phyloP scores from a whole-genome alignment of 2,329 filamentous ascomycete species.

The Rutstroemia sp. region DNA sequence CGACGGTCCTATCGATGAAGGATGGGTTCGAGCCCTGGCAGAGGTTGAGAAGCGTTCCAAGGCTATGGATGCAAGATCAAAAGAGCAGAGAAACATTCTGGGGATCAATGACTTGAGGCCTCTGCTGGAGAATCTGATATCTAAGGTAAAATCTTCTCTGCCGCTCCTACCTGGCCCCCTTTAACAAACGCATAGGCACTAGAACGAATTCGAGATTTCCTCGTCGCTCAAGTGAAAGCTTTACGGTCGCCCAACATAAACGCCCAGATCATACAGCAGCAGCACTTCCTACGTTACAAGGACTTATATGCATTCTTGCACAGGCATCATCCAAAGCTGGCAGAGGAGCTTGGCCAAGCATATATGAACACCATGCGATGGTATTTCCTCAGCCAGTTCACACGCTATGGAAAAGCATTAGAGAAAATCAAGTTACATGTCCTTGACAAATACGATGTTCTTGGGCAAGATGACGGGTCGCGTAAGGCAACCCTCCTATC shows the following conservation, averaged over 20 bases:
- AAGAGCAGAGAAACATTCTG: constrained; percentile 57
- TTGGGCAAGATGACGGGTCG: constrained; percentile 69
- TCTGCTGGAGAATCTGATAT: constrained; percentile 73
- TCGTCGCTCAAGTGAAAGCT: constrained; percentile 91
- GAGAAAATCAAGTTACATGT: constrained; percentile 77
- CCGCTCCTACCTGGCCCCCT: not conserved
- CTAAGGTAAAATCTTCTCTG: constrained; percentile 50
- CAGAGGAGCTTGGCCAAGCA: constrained; percentile 82
- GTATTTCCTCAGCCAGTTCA: constrained; percentile 93
- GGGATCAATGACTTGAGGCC: constrained; percentile 79
- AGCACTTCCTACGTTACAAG: constrained; percentile 81
- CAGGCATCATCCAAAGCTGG: constrained; percentile 72
- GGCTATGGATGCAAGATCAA: constrained; percentile 60
- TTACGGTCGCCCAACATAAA: constrained; percentile 93
- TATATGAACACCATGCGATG: constrained; percentile 99
- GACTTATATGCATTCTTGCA: constrained; percentile 82
- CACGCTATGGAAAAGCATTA: constrained; percentile 75
- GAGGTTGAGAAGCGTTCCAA: constrained; percentile 76
- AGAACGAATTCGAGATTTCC: constrained; percentile 87
- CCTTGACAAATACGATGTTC: constrained; percentile 74
- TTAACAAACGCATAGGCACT: constrained; percentile 51
- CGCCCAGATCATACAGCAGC: constrained; percentile 92
- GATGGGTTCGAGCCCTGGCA: constrained; percentile 74
- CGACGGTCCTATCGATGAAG: constrained; percentile 83
- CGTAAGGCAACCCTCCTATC: constrained; percentile 56